A percentile compares a stretch with the other conserved stretches of the same genome.
These are phyloP conservation scores for Trichaptum fuscoviolaceum DNA, from an alignment of 768 basidiomycete genomes.

Conservation along the genomic window DNA sequence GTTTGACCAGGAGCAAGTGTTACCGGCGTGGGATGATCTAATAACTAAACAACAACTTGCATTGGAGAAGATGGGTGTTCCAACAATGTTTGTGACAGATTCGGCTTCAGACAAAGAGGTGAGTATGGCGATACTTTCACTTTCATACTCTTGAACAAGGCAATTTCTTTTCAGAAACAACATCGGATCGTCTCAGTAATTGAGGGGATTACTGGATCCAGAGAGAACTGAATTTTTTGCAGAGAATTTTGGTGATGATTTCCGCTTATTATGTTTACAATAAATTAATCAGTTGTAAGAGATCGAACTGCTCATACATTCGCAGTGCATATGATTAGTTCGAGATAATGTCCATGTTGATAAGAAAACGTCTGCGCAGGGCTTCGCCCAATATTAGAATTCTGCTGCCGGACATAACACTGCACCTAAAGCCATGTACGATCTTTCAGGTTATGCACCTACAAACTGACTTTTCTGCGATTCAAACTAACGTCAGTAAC, in stretches of 20 bases:
- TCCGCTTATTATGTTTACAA: too few species aligned
- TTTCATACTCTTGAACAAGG: slow-evolving; percentile 1
- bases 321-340: too few species aligned
- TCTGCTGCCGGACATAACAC: neutral
- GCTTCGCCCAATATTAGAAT: too few species aligned
- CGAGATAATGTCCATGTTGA: too few species aligned
- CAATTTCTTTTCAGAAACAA: slow-evolving; percentile 46
- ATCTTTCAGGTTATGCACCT: neutral
- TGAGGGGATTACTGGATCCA: slow-evolving; percentile 41
- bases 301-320: too few species aligned
- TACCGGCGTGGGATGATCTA: slow-evolving; percentile 77
- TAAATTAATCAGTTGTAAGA: too few species aligned
- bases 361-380: too few species aligned
- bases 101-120: slow-evolving; percentile 53
- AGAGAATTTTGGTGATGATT: too few species aligned
- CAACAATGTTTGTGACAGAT: slow-evolving; percentile 62
- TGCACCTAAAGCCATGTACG: neutral
- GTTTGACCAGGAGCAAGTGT: slow-evolving; percentile 65
- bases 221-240: slow-evolving; percentile 2
- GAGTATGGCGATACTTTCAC: slow-evolving; percentile 15
- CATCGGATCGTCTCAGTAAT: slow-evolving; percentile 65
- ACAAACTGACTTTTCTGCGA: slow-evolving; percentile 3
- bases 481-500: neutral
- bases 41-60: slow-evolving; percentile 61
- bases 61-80: slow-evolving; percentile 56